phyloP scores from a whole-genome alignment of 2,329 filamentous ascomycete genomes.

The Stemphylium beticola region DNA sequence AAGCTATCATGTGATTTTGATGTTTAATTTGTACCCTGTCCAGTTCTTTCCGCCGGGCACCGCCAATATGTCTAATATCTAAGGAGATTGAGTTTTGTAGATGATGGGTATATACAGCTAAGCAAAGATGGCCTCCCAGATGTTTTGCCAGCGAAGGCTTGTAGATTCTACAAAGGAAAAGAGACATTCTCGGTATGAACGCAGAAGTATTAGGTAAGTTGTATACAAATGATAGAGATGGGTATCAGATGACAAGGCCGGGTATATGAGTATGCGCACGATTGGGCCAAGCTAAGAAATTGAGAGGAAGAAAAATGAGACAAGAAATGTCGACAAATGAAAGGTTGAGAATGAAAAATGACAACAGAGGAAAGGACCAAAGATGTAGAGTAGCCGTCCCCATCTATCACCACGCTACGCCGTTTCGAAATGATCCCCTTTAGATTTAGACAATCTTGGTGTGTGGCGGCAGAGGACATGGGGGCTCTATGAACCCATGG shows the following conservation, averaged over 20 bases:
- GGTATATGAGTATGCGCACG: constrained; percentile 26
- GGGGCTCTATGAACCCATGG: constrained; percentile 21
- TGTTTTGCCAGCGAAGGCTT: constrained; percentile 8
- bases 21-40: neutral
- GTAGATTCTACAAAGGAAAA: constrained; percentile 8
- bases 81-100: neutral
- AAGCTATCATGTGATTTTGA: neutral
- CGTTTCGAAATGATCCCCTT: constrained; percentile 8
- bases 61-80: constrained; percentile 7
- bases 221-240: constrained; percentile 4
- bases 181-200: neutral
- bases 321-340: constrained; percentile 8
- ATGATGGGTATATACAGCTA: constrained; percentile 1
- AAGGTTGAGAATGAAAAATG: neutral
- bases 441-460: constrained; percentile 4
- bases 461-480: neutral
- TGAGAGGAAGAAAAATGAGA: neutral
- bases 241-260: constrained; percentile 15
- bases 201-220: constrained; percentile 2
- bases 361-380: constrained; percentile 1
- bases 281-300: constrained; percentile 12
- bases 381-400: constrained; percentile 2
- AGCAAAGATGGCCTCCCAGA: constrained; percentile 1
- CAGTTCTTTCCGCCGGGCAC: constrained; percentile 1
- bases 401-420: constrained; percentile 9